A percentile compares a stretch with the other conserved stretches of the same genome.
phyloP scores from a whole-genome alignment of 176 grass and related monocot species.

The Carex parvula region DNA sequence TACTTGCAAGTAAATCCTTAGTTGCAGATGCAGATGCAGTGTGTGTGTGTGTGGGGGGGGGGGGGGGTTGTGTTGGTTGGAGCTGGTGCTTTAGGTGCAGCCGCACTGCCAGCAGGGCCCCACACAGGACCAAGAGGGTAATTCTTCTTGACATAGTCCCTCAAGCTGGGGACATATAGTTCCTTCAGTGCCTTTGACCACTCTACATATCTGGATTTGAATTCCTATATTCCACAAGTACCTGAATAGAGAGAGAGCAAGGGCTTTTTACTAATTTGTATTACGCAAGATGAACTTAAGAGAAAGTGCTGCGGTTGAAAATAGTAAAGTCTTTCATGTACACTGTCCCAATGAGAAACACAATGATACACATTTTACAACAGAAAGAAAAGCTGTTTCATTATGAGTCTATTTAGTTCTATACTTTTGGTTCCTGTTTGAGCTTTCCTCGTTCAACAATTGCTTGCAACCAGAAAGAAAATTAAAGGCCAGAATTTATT shows the following conservation, averaged over 20 bases:
- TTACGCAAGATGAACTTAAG: neutral
- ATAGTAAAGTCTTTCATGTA: neutral
- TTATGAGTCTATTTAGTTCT: neutral
- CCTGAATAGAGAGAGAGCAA: slow-evolving; percentile 33
- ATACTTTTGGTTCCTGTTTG: neutral
- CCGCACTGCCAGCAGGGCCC: slow-evolving; percentile 11
- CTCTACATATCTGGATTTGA: slow-evolving; percentile 89
- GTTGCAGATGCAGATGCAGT: slow-evolving; percentile 46
- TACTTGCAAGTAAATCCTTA: slow-evolving; percentile 14
- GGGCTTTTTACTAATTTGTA: neutral
- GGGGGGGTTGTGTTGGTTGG: slow-evolving; percentile 35
- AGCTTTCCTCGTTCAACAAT: neutral
- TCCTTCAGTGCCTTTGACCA: slow-evolving; percentile 97
- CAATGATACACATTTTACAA: neutral
- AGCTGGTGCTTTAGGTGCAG: slow-evolving; percentile 22
- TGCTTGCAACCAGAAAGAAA: neutral
- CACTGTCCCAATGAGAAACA: neutral
- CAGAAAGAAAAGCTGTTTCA: neutral
- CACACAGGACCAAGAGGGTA: slow-evolving; percentile 74
- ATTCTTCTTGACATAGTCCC: slow-evolving; percentile 83
- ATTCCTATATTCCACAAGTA: slow-evolving; percentile 94
- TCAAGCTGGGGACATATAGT: slow-evolving; percentile 67
- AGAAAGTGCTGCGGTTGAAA: neutral
- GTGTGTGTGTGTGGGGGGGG: neutral
- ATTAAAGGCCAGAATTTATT: neutral